Percentiles rank a stretch among this genome's conserved stretches.
phyloP scores from a whole-genome alignment of 192 early-diverging fungal species.

The Coemansia sp. region DNA sequence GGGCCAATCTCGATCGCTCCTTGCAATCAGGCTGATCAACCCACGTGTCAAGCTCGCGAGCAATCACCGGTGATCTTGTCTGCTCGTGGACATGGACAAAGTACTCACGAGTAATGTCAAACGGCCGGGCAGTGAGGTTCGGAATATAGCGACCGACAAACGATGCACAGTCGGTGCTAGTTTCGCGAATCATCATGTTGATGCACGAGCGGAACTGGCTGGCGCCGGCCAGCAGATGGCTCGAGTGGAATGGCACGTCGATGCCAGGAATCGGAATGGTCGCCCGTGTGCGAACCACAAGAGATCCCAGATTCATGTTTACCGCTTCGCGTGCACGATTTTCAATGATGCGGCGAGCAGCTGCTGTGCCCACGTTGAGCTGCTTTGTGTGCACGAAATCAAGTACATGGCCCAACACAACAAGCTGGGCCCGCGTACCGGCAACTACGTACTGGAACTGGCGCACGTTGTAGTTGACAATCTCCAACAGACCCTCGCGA shows the following conservation, averaged over 20 bases:
- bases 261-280: constrained; percentile 90
- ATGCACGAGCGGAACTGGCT: constrained; percentile 86
- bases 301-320: constrained; percentile 58
- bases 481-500: constrained; percentile 77
- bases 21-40: constrained; percentile 33
- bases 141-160: constrained; percentile 88
- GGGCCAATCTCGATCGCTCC: constrained; percentile 72
- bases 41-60: constrained; percentile 76
- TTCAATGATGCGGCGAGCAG: constrained; percentile 5
- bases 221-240: constrained; percentile 84
- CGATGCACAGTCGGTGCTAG: constrained; percentile 69
- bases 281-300: constrained; percentile 75
- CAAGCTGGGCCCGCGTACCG: constrained; percentile 75
- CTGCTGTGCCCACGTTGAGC: constrained; percentile 34
- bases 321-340: constrained; percentile 59
- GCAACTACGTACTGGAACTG: constrained; percentile 96
- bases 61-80: constrained; percentile 71
- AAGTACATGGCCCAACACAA: constrained; percentile 71
- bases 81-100: constrained; percentile 69
- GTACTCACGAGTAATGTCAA: constrained; percentile 74
- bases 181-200: constrained; percentile 73
- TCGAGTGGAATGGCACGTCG: constrained; percentile 97
- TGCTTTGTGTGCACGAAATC: constrained; percentile 79
- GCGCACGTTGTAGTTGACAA: constrained; percentile 97
- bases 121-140: constrained; percentile 91